Conservation (phyloP, 805 yeast species). For the Starmerella gropengiesseri region DNA sequence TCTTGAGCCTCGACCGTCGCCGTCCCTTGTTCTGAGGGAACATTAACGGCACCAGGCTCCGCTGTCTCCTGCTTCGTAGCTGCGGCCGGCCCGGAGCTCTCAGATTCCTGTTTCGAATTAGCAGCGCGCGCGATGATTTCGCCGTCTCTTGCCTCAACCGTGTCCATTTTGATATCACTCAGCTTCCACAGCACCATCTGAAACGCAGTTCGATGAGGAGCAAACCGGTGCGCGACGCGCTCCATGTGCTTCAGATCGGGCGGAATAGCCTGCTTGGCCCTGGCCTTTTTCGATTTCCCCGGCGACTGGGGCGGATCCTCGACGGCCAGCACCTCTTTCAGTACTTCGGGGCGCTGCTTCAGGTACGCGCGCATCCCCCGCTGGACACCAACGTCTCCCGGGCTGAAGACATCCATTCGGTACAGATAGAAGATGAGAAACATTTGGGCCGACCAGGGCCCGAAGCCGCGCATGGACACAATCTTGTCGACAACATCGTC, state of each 20-base stretch:
- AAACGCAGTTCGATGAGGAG: slow-evolving; percentile 56
- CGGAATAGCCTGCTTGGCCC: slow-evolving; percentile 29
- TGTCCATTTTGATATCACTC: slow-evolving; percentile 43
- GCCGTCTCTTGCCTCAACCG: slow-evolving; percentile 18
- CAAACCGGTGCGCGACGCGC: slow-evolving; percentile 45
- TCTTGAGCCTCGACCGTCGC: too few relatives aligned
- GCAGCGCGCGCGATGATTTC: neutral
- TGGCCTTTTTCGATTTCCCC: slow-evolving; percentile 31
- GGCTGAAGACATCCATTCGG: slow-evolving; percentile 59
- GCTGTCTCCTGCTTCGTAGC: too few relatives aligned
- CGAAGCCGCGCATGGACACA: slow-evolving; percentile 29
- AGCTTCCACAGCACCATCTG: slow-evolving; percentile 70
- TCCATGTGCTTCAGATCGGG: slow-evolving; percentile 45
- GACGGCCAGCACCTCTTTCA: slow-evolving; percentile 30
- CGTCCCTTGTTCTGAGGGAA: too few relatives aligned
- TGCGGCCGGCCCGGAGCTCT: too few relatives aligned
- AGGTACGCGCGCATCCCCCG: slow-evolving; percentile 65
- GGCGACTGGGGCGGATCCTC: slow-evolving; percentile 25
- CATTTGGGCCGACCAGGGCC: slow-evolving; percentile 81
- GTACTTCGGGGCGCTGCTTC: slow-evolving; percentile 30
- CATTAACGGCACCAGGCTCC: too few relatives aligned
- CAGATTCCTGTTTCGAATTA: too few relatives aligned
- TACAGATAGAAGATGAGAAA: slow-evolving; percentile 60
- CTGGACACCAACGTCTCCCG: slow-evolving; percentile 75
- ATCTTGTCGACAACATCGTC: slow-evolving; percentile 29